Conservation (phyloP, 1,139 yeast species). For the Tardiomyces blankii region DNA sequence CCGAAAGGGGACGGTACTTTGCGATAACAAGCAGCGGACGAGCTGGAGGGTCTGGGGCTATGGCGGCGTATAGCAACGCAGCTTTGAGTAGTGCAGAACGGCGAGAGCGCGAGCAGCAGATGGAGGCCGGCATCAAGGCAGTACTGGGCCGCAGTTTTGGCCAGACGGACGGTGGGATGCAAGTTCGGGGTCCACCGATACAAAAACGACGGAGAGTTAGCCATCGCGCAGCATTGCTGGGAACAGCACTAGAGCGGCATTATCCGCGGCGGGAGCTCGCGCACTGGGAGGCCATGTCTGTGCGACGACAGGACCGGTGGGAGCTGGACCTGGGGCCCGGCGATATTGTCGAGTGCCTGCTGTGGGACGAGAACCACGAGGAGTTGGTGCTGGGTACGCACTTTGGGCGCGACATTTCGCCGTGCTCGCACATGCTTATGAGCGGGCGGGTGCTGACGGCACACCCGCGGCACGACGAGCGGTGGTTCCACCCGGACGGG, state of each 20-base stretch:
- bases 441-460: neutral
- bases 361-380: neutral
- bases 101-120: neutral
- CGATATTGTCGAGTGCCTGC: neutral
- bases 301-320: neutral
- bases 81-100: neutral
- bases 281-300: neutral
- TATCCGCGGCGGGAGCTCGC: neutral
- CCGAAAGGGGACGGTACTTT: neutral
- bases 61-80: neutral
- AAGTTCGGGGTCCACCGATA: no score
- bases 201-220: neutral
- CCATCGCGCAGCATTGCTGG: neutral
- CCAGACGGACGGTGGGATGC: no score
- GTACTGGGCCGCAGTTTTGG: neutral
- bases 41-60: neutral
- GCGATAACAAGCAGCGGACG: neutral
- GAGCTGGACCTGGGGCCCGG: neutral
- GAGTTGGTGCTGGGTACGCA: neutral
- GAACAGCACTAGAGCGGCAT: neutral
- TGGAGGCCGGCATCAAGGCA: neutral
- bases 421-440: neutral
- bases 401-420: neutral
- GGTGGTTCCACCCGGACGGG: neutral
- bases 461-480: neutral